These are phyloP conservation scores for Malassezia restricta DNA, from an alignment of 1,284 basidiomycete species.

Conservation along the genomic window DNA sequence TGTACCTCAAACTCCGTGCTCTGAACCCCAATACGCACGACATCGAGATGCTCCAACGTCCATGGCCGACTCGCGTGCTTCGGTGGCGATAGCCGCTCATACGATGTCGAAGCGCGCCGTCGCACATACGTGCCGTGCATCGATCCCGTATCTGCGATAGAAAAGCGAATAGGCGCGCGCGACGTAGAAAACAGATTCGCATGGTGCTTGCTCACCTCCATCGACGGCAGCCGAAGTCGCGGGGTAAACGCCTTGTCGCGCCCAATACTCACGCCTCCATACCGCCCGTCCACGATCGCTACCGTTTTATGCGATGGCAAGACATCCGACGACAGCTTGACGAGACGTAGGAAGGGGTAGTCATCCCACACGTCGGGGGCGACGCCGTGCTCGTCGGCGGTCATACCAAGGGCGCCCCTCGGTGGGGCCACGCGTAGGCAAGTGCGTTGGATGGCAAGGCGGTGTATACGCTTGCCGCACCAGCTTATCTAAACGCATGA, in stretches of 20 bases:
- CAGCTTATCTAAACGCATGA: neutral
- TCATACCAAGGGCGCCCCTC: no score
- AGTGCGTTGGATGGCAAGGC: no score
- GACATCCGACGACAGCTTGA: constrained; percentile 17
- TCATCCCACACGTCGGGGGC: neutral
- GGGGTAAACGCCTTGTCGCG: constrained; percentile 19
- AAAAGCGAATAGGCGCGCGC: constrained; percentile 5
- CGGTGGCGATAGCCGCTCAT: constrained; percentile 9
- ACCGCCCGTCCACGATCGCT: constrained; percentile 15
- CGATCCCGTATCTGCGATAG: constrained; percentile 19
- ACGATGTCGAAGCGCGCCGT: neutral
- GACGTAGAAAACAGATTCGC: constrained; percentile 16
- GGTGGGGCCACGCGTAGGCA: no score
- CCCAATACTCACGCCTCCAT: constrained; percentile 12
- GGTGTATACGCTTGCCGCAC: no score
- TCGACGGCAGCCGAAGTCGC: constrained; percentile 20
- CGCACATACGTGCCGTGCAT: constrained; percentile 19
- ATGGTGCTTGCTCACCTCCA: constrained; percentile 26
- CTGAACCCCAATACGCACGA: constrained; percentile 13
- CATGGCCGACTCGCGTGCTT: constrained; percentile 17
- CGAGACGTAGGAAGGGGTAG: constrained; percentile 16
- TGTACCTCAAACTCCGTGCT: constrained; percentile 17
- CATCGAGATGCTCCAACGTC: constrained; percentile 10
- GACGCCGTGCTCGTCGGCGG: neutral
- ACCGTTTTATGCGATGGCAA: constrained; percentile 14